These are phyloP conservation scores for Zygnema cylindricum DNA, from an alignment of 139 green algal genomes.

Conservation along the genomic window DNA sequence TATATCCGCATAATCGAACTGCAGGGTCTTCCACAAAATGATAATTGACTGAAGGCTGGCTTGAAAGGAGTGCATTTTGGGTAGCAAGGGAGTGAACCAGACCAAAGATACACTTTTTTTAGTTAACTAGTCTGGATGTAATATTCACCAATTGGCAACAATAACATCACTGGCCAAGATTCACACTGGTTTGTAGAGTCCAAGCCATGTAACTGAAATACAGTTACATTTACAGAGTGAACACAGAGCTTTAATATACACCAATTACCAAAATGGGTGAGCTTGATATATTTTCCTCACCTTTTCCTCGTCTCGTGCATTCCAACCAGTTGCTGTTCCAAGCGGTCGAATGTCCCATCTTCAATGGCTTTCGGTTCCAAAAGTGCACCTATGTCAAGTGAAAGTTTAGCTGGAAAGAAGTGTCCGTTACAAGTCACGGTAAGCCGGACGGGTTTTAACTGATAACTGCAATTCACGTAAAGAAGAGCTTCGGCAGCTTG, in stretches of 20 bases:
- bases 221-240: not conserved
- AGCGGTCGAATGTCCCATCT: not conserved
- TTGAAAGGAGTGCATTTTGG: no score
- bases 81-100: no score
- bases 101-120: no score
- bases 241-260: not conserved
- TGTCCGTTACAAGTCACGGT: not conserved
- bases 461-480: constrained; percentile 11
- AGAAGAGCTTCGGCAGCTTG: constrained; percentile 16
- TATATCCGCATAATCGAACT: no score
- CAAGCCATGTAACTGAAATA: no score
- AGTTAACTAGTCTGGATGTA: no score
- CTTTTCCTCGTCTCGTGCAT: constrained; percentile 18
- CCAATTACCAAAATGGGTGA: not conserved
- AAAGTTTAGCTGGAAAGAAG: constrained; percentile 6
- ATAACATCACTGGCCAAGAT: no score
- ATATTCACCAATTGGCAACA: no score
- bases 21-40: no score
- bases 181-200: no score
- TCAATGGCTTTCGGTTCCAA: not conserved
- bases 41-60: no score
- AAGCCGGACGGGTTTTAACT: constrained; percentile 20
- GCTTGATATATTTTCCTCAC: not conserved
- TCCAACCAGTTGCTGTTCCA: not conserved
- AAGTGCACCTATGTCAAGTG: constrained; percentile 7